phyloP scores from a whole-genome alignment of 202 grass and related monocot genomes.

The Panicum virgatum region DNA sequence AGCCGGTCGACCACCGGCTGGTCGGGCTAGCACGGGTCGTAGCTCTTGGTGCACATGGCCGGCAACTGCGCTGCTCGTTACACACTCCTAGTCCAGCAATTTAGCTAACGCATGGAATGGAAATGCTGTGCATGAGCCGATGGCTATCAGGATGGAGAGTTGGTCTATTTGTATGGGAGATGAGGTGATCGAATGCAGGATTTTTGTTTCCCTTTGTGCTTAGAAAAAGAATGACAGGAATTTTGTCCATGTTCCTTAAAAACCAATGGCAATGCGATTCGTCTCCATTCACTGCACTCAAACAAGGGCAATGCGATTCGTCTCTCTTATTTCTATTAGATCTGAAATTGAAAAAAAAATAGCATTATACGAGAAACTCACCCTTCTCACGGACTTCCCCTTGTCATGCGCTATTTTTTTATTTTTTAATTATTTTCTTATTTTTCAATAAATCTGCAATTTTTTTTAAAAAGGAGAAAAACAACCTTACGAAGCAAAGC shows the following conservation, averaged over 20 bases:
- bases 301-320: neutral
- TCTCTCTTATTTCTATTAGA: too few relatives aligned
- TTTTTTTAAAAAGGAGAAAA: too few relatives aligned
- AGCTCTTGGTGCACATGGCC: slow-evolving; percentile 59
- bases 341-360: too few relatives aligned
- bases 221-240: too few relatives aligned
- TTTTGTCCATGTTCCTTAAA: too few relatives aligned
- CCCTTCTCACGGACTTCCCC: too few relatives aligned
- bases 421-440: too few relatives aligned
- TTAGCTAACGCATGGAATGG: neutral
- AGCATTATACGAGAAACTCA: too few relatives aligned
- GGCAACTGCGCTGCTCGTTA: too few relatives aligned
- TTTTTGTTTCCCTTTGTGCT: neutral
- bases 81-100: neutral
- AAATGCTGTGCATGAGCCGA: neutral
- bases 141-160: neutral
- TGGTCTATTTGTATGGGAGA: neutral
- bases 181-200: neutral
- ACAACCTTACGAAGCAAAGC: too few relatives aligned
- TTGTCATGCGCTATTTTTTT: too few relatives aligned
- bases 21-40: slow-evolving; percentile 69
- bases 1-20: slow-evolving; percentile 57
- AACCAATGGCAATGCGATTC: neutral
- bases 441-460: too few relatives aligned
- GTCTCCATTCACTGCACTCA: neutral